A percentile compares a stretch with the other conserved stretches of the same genome.
These are phyloP conservation scores for Trametes maxima DNA, from an alignment of 768 basidiomycete species.

Conservation along the genomic window DNA sequence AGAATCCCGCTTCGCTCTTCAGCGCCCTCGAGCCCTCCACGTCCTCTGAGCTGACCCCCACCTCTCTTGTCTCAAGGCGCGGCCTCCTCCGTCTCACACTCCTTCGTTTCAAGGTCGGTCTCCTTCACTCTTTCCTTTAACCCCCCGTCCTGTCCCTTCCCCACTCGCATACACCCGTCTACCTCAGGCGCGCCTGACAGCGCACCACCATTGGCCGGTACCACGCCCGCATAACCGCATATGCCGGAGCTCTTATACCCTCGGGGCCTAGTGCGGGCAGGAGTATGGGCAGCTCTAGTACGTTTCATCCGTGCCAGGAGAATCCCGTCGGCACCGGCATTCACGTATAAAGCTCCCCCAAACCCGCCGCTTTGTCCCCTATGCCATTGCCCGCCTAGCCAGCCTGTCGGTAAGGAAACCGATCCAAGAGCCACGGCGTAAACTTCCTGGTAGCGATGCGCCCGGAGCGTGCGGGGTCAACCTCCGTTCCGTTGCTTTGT, in stretches of 20 bases:
- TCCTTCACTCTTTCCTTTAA: conserved; percentile 22
- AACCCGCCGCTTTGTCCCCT: neutral
- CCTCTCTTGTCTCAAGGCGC: conserved; percentile 47
- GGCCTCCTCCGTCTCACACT: conserved; percentile 73
- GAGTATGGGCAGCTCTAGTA: neutral
- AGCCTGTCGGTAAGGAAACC: conserved; percentile 5
- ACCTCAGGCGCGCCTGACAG: neutral
- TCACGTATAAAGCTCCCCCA: neutral
- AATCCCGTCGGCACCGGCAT: neutral
- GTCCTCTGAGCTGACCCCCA: conserved; percentile 33
- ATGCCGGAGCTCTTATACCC: too few relatives aligned
- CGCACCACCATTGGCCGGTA: too few relatives aligned
- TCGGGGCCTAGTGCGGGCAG: too few relatives aligned
- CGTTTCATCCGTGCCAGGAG: neutral
- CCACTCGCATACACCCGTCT: neutral
- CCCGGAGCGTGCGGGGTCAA: neutral
- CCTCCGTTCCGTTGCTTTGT: conserved; percentile 10
- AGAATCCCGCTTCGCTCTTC: conserved; percentile 26
- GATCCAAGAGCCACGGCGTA: neutral
- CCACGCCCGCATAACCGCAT: too few relatives aligned
- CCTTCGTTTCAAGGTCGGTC: conserved; percentile 56
- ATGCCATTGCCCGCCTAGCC: neutral
- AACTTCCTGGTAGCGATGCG: too few relatives aligned
- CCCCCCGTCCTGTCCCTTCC: neutral
- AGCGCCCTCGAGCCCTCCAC: conserved; percentile 31